Evolutionary conservation across 2,329 filamentous ascomycete genomes (phyloP), one percentile per base, ranked within the genome.

Genomic region (Tolypocladium sp.): DNA sequence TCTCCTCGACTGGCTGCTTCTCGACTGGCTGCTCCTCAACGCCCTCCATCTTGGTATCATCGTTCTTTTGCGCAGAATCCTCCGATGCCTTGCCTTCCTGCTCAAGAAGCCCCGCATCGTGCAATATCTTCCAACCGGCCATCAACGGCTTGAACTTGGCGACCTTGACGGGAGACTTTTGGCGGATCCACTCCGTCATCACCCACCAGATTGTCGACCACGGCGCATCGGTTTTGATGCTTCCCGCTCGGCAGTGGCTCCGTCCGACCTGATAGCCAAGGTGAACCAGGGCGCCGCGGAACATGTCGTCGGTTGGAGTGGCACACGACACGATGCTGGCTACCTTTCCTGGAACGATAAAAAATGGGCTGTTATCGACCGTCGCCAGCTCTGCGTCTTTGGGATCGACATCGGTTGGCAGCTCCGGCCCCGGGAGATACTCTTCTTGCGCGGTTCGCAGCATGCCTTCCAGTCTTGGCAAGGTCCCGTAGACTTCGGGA

Each of bases 121-220:
- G 68, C 70, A 93, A 78, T 51, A 97, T 86, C 56, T 78, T 84
- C 69, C 84, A 90, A 1, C 90, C 91, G 1, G 91, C 78, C 57
- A 82, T 90, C n/a, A 82, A 82, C 46, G 85, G 80, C 66, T 84
- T 88, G 58, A 96, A 79, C 25, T 85, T 84, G 1, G 83, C 83
- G 41, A 87, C 83, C 69, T 90, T 95, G 60, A 96, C 80, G 0
- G 92, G 92, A 0, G 84, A 81, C 67, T 88, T 89, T 70, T 96
- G 91, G 30, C 88, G 83, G 17, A 90, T 84, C 91, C 92, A 99
- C 74, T 96, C 92, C 33, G 90, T 83, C 85, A 97, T 94, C 35
- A 97, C 79, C 70, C 95, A 89, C 92, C 94, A 97, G 55, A 99
- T 83, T 0, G 91, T 86, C 5, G 79, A 79, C 92, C 92, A 99